Base-by-base conservation (phyloP, 2,329 filamentous ascomycete species). In the Phyllosticta citrichinensis region DNA sequence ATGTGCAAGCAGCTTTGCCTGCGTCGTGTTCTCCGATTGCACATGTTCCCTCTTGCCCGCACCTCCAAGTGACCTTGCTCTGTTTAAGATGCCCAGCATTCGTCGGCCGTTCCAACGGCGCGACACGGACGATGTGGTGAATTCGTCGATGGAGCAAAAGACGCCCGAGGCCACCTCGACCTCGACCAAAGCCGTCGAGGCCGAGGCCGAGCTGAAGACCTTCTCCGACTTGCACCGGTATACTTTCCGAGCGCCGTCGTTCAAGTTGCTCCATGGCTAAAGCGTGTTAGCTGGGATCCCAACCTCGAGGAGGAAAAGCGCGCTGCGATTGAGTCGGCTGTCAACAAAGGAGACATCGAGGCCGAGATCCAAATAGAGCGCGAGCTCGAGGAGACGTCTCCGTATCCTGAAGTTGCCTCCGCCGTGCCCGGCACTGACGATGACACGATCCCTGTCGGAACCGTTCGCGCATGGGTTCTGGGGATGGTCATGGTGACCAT, bases 401-500 rank as follows among this genome's bases (percentile, higher is more conserved):
- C 63, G 1, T 65, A 65, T 19, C 63, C 64, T 2, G 64, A 65
- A 27, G 64, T 65, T 51, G 56, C 52, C 12, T 56, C 63, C 1
- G 63, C 63, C 2, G 63, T 65, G 1, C 60, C 55, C 1, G 30
- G 53, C 20, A 56, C 51, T 5, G 63, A 65, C 20, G 62, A 63
- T 30, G 35, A 53, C 3, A 57, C 40, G 5, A 22, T 64, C 3
- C 57, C 62, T 4, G 61, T 57, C 33, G 64, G 64, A 40, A 65
- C 63, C 3, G 51, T 65, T 17, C 27, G 63, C 17, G 62, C 63
- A 3, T 73, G 71, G 67, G 58, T 69, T 3, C 62, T 74, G 19
- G 70, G 70, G 9, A 57, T 72, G 10, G 58, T 66, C 17, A 66
- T 72, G 33, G 63, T 67, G 25, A 64, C 63, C 30, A 57, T 72